Evolutionary conservation across 306 rosid genomes (phyloP), one percentile per base, ranked within the genome.

Genomic region (Macrotyloma uniflorum): DNA sequence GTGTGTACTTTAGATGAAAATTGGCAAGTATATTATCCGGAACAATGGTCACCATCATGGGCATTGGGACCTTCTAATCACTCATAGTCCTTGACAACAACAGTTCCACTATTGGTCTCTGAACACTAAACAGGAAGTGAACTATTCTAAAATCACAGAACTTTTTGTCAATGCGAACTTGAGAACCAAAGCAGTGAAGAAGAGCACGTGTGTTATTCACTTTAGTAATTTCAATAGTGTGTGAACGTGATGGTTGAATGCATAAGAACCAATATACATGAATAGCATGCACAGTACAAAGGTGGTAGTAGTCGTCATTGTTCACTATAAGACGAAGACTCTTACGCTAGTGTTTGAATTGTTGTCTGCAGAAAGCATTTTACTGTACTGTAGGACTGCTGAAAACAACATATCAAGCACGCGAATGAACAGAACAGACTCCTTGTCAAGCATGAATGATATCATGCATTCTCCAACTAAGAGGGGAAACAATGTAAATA

Each of bases 321-420:
- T 12, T 67, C 55, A 50, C 43, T 23, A 78, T 50, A 24, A 5
- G 59, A 64, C 30, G 30, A 75, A 54, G 72, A 65, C 38, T 49
- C 32, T 50, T 47, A 47, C 65, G 11, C 7, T 9, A 67, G 73
- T 75, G 67, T 8, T 59, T 76, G 74, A 76, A 69, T 38, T 30
- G 54, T 42, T 40, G 72, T 66, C 70, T 71, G 38, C 15, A 70
- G 42, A 76, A 76, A 53, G 62, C 54, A 70, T 63, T 77, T 30
- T 45, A 53, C 35, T 28, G n/a, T 76, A 40, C 63, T 40, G 28
- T 43, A 30, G 35, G 50, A 43, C 45, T 71, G 74, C 3, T 71
- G 85, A 82, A 77, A 82, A 64, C 65, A 77, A 82, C 85, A 19
- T 42, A 51, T 51, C 70, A 28, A 16, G 82, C 85, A 82, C 70